Percentiles rank a stretch among this genome's conserved stretches.
These are phyloP conservation scores for Neurospora terricola DNA, from an alignment of 495 filamentous ascomycete species.

Conservation along the genomic window DNA sequence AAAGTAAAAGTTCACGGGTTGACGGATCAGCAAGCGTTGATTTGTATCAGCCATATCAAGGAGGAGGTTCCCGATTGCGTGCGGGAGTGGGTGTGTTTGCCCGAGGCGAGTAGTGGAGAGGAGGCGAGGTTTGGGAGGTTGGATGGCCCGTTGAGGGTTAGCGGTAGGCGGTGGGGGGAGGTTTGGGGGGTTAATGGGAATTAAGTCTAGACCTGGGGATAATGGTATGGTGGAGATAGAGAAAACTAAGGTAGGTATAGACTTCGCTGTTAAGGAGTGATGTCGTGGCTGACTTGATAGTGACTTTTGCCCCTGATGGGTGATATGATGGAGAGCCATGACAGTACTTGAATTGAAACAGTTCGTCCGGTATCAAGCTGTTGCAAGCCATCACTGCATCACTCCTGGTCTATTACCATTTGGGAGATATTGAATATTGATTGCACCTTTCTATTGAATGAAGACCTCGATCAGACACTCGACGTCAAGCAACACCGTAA, in stretches of 20 bases:
- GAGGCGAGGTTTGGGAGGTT: constrained; percentile 49
- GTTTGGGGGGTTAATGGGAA: constrained; percentile 41
- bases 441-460: no score
- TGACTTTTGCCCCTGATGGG: no score
- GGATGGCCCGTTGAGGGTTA: constrained; percentile 43
- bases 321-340: no score
- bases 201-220: not conserved
- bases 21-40: constrained; percentile 59
- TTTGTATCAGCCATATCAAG: constrained; percentile 80
- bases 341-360: no score
- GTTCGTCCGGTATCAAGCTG: no score
- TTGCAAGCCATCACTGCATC: no score
- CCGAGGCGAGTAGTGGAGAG: constrained; percentile 46
- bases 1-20: constrained; percentile 43
- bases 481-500: no score
- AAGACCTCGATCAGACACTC: no score
- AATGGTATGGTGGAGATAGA: not conserved
- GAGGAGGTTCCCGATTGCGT: constrained; percentile 81
- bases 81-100: constrained; percentile 70
- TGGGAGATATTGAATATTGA: no score
- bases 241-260: not conserved
- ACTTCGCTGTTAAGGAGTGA: no score
- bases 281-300: no score
- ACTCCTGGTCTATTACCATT: no score
- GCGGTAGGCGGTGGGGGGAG: constrained; percentile 45